Percentiles rank a stretch among this genome's conserved stretches.
Evolutionary conservation across 495 filamentous ascomycete genomes (phyloP).

Genomic region (Penicillium maclennaniae): DNA sequence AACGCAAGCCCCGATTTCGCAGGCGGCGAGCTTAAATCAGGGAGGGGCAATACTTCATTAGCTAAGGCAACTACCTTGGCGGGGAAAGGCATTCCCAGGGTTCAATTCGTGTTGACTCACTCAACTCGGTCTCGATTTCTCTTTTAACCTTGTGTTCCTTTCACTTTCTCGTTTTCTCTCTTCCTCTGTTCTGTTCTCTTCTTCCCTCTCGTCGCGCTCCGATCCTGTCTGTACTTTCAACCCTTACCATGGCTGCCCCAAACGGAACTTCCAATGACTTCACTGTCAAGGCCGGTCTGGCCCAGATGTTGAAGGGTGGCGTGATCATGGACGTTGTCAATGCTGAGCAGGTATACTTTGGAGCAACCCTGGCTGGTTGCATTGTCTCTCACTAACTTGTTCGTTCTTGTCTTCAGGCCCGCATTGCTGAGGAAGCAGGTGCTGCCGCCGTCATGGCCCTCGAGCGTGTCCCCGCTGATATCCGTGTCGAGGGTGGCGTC

Average conservation of each 20-base stretch:
- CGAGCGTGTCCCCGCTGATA: constrained; percentile 96
- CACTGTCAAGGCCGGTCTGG: constrained; percentile 86
- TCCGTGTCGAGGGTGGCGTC: constrained; percentile 86
- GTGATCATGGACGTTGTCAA: constrained; percentile 99
- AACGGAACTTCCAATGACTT: constrained; percentile 49
- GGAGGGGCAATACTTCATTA: constrained; percentile 8
- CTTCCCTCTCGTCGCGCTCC: neutral
- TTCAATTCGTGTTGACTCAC: constrained; percentile 20
- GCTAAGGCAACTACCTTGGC: constrained; percentile 8
- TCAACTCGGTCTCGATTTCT: constrained; percentile 4
- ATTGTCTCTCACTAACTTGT: neutral
- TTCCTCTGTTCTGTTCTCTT: constrained; percentile 8
- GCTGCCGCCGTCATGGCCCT: constrained; percentile 97
- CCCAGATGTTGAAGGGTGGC: constrained; percentile 96
- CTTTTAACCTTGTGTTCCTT: constrained; percentile 4
- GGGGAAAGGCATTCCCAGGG: constrained; percentile 10
- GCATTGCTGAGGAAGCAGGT: constrained; percentile 95
- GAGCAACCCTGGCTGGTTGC: neutral
- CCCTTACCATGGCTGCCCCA: constrained; percentile 35
- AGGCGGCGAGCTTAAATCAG: constrained; percentile 12
- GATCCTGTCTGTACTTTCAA: too few relatives aligned
- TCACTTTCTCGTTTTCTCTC: neutral
- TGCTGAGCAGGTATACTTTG: constrained; percentile 66
- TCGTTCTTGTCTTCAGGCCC: constrained; percentile 49
- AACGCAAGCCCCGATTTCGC: constrained; percentile 4